Evolutionary conservation across 2,329 filamentous ascomycete genomes (phyloP).

Genomic region (Fusarium burgessii): DNA sequence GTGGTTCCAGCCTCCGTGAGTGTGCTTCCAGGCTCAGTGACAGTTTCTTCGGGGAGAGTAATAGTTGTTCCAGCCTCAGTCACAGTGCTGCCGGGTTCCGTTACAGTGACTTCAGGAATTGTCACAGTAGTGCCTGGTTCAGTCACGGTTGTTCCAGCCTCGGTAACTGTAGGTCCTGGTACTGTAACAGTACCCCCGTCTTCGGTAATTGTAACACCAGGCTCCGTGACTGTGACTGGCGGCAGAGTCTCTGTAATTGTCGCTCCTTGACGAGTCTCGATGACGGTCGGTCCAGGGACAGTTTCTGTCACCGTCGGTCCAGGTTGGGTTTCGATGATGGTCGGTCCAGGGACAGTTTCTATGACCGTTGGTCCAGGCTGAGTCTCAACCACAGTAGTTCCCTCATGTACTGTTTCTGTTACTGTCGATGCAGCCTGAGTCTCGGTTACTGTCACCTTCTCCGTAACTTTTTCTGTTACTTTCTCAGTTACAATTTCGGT

Average conservation of each 20-base stretch:
- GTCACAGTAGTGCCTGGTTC: conserved; percentile 17
- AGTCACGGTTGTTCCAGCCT: conserved; percentile 22
- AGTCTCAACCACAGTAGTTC: conserved; percentile 20
- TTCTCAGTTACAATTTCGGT: conserved; percentile 2
- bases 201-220: conserved; percentile 23
- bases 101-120: conserved; percentile 3
- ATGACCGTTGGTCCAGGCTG: neutral
- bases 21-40: conserved; percentile 17
- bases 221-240: conserved; percentile 20
- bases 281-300: conserved; percentile 4
- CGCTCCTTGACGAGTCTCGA: conserved; percentile 7
- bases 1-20: conserved; percentile 17
- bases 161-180: conserved; percentile 17
- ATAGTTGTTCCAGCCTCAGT: conserved; percentile 17
- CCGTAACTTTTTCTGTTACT: neutral
- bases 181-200: conserved; percentile 13
- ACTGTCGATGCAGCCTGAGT: conserved; percentile 5
- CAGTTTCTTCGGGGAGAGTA: conserved; percentile 9
- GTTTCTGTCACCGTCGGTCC: conserved; percentile 13
- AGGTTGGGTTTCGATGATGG: conserved; percentile 3
- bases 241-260: conserved; percentile 13
- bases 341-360: conserved; percentile 1
- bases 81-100: conserved; percentile 4
- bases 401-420: conserved; percentile 6
- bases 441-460: conserved; percentile 7